Evolutionary conservation across 2,329 filamentous ascomycete species (phyloP), one percentile per base, ranked within the genome.

Genomic region (Rutstroemia sp.): DNA sequence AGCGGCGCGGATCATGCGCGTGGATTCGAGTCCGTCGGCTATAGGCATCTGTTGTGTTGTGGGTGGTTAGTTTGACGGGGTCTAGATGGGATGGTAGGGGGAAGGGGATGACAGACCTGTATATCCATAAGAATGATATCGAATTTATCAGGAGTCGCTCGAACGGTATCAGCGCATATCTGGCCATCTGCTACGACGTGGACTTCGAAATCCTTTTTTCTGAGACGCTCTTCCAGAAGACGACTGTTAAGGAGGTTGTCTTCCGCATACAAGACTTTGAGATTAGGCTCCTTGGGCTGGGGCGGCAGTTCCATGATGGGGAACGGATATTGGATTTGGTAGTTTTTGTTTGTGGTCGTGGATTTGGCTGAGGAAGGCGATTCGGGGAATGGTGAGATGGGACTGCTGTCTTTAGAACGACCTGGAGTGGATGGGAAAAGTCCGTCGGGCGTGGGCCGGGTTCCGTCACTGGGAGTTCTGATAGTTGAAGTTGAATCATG

Each of bases 111-210:
- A 72, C 81, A 71, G 68, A 91, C 89, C 78, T 95, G 90, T 80
- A 96, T 90, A 67, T 95, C 91, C 91, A 95, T 95, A 59, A 96
- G 76, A 47, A 96, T 77, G 3, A 90, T 84, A 68, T 95, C 89
- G 65, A 88, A 94, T 21, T 73, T 72, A 30, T 70, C 70, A 0
- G 84, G 76, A 51, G 77, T 78, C 46, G 88, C 86, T 50, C 77
- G 78, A 69, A 88, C 91, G 2, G 82, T 77, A 49, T 78, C 76
- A 4, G 88, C 86, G 66, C 91, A 96, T 65, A 94, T 89, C 67
- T 94, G 87, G 6, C 91, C 91, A 60, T 95, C 95, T 30, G 87
- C 78, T 0, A 89, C 89, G 60, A 92, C 77, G 30, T 79, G 73
- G 0, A 92, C 86, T 0, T 78, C 71, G 61, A 95, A 88, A 0